Base-by-base conservation (phyloP, 495 filamentous ascomycete genomes). In the Baudoinia panamericana region DNA sequence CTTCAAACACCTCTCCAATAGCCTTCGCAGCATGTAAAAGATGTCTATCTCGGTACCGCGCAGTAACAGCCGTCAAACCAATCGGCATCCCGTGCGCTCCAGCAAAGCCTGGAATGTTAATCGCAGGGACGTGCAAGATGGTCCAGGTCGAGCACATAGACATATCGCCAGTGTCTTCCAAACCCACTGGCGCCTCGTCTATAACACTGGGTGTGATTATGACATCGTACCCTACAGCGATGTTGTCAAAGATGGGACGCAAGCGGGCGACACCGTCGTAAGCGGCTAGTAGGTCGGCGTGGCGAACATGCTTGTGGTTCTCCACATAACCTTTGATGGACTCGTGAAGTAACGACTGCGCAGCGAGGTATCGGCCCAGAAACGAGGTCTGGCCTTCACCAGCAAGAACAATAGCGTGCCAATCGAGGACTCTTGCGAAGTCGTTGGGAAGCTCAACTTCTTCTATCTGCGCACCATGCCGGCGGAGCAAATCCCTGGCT, bases 71-170 rank as follows among this genome's bases (percentile, higher is more conserved):
- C 0, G 65, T 66, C 30, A 72, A 43, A 2, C 68, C 68, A 32
- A 73, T 56, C 0, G 68, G 68, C 62, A 72, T 56, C 3, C 61
- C 63, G 33, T 66, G 60, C 28, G 52, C 58, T 0, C 68, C 67
- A 25, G 56, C 55, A 39, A 73, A 71, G 0, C 65, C 70, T 1
- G 67, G 67, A 5, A 72, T 46, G 31, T 72, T 68, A 21, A 70
- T 46, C 13, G 62, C 62, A 5, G 70, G 68, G 5, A 62, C 63
- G 30, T 70, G 68, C 10, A 71, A 50, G 19, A 59, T 45, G 3
- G 56, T 56, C 36, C 36, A 39, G 40, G 42, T 49, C 61, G 60
- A 56, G 32, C 37, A 27, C 32, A 59, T 59, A 46, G 64, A 67
- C 9, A 56, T 61, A 26, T 67, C 53, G 39, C 51, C 70, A 6